Evolutionary conservation across 352 stramenopile species (phyloP), one percentile per base, ranked within the genome.

Genomic region (Globisporangium apiculatum): DNA sequence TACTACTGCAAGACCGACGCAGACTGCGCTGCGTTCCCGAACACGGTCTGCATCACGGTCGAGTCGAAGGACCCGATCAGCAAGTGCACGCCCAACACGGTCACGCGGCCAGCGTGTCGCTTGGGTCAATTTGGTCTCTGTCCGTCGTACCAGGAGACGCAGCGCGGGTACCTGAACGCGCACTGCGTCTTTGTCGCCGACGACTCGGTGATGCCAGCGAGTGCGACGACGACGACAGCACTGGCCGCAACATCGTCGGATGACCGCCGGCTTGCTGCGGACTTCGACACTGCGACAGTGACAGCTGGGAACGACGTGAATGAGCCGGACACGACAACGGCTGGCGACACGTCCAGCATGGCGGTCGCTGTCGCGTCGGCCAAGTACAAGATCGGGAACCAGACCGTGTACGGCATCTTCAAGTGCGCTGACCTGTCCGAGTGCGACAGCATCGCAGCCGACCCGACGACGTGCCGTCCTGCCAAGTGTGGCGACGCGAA

Each of bases 11-110:
- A 75, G 57, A 78, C 75, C 47, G 83, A 94, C 69, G 57, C 60
- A 7, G 83, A 94, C 65, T 94, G 85, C 57, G 73, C 67, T 1
- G 79, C 64, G 5, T 94, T 71, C 58, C 66, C 80, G 0, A 75
- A 69, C 46, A 91, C 85, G 7, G 80, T 77, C 49, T 94, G 85
- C 67, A 92, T 94, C 61, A 71, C 69, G 18, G 73, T 94, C 43
- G 78, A 90, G 63, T 76, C 75, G 48, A 87, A 91, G 48, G 82
- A 83, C 51, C 68, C 83, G 55, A 68, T 82, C 14, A 77, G 71
- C 51, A 94, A 94, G 63, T 94, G 84, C 68, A 94, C 84, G 42
- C 84, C 84, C 51, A 90, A 94, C 68, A 87, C 83, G 9, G 60
- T 71, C 40, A 71, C 74, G 63, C 81, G 81, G 4, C 82, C 82